phyloP scores from a whole-genome alignment of 129 eudicot species.

The Centrapalus pauciflorus region DNA sequence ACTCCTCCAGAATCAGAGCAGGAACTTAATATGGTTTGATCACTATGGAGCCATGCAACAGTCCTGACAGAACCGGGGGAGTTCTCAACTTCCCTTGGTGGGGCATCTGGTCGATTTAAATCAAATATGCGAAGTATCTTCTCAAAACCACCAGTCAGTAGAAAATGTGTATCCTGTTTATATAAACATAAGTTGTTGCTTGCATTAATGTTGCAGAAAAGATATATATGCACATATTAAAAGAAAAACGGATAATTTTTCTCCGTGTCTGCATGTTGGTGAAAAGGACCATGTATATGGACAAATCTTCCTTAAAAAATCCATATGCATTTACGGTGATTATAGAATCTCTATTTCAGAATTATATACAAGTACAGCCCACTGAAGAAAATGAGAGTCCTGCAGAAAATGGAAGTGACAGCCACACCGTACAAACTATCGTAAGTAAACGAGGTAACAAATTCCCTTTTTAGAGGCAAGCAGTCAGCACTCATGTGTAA shows the following conservation, averaged over 20 bases:
- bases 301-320: too few relatives aligned
- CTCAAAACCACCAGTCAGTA: slow-evolving; percentile 82
- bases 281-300: too few relatives aligned
- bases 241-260: too few relatives aligned
- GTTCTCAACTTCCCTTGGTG: slow-evolving; percentile 75
- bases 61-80: slow-evolving; percentile 75
- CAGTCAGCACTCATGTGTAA: neutral
- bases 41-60: slow-evolving; percentile 83
- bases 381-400: too few relatives aligned
- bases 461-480: neutral
- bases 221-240: neutral
- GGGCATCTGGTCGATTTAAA: slow-evolving; percentile 74
- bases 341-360: too few relatives aligned
- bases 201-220: neutral
- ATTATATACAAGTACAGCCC: too few relatives aligned
- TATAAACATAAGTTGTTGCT: slow-evolving; percentile 9
- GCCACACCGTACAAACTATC: neutral
- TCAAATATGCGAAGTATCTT: slow-evolving; percentile 70
- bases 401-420: too few relatives aligned
- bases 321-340: too few relatives aligned
- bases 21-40: slow-evolving; percentile 76
- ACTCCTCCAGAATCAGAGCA: slow-evolving; percentile 75
- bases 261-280: too few relatives aligned
- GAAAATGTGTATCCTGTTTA: slow-evolving; percentile 56
- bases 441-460: neutral